phyloP scores from a whole-genome alignment of 2,329 filamentous ascomycete genomes.

The Fusarium hostae region DNA sequence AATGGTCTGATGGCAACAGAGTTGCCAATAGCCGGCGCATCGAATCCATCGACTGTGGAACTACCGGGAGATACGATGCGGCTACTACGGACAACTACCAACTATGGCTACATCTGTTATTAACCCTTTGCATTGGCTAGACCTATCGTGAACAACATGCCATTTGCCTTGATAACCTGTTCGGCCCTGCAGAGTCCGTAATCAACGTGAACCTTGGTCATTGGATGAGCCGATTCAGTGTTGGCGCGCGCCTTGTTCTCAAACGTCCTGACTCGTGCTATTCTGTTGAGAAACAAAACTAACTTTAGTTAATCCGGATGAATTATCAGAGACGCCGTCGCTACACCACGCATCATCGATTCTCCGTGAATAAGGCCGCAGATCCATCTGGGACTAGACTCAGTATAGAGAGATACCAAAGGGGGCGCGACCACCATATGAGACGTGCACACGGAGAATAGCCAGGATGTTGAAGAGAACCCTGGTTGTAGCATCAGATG shows the following conservation, averaged over 20 bases:
- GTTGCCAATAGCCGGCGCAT: conserved; percentile 30
- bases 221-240: conserved; percentile 16
- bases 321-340: conserved; percentile 14
- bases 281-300: conserved; percentile 30
- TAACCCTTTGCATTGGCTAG: background rate
- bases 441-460: conserved; percentile 46
- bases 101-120: background rate
- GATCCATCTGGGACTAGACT: conserved; percentile 36
- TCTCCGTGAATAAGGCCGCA: conserved; percentile 34
- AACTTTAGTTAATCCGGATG: conserved; percentile 24
- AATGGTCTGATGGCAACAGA: conserved; percentile 39
- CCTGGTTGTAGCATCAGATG: conserved; percentile 33
- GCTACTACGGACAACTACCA: background rate
- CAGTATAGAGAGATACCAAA: conserved; percentile 2
- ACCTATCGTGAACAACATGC: background rate
- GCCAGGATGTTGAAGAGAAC: conserved; percentile 37
- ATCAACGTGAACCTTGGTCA: conserved; percentile 11
- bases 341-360: conserved; percentile 22
- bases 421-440: conserved; percentile 31
- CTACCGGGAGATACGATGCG: conserved; percentile 20
- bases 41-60: conserved; percentile 21
- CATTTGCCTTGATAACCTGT: conserved; percentile 1
- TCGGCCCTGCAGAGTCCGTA: conserved; percentile 17
- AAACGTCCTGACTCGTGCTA: conserved; percentile 22
- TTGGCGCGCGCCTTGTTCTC: conserved; percentile 20